Percentiles rank a stretch among this genome's conserved stretches.
Evolutionary conservation across 2,329 filamentous ascomycete species (phyloP).

Genomic region (Sphaerulina vaccinii): DNA sequence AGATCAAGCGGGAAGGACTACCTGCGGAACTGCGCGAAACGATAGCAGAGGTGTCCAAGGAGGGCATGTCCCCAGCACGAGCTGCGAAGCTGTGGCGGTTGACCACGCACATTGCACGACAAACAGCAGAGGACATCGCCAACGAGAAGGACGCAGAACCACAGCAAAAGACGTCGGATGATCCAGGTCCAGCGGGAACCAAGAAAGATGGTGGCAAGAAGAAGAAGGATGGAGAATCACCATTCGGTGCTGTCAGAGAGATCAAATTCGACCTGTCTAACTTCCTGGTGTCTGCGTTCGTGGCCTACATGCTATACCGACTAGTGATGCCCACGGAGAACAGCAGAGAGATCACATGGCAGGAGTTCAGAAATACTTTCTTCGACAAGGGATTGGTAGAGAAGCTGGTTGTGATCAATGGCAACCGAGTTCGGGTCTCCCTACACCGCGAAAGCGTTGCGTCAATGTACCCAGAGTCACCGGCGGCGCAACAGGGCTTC

Average conservation of each 20-base stretch:
- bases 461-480: constrained; percentile 72
- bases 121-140: constrained; percentile 46
- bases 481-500: constrained; percentile 66
- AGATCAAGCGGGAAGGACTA: constrained; percentile 67
- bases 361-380: constrained; percentile 91
- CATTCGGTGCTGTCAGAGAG: constrained; percentile 43
- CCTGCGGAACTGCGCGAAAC: constrained; percentile 66
- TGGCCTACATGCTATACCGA: constrained; percentile 63
- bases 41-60: constrained; percentile 55
- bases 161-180: constrained; percentile 47
- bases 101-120: constrained; percentile 56
- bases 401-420: constrained; percentile 79
- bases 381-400: constrained; percentile 94
- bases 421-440: constrained; percentile 74
- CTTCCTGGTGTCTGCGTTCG: constrained; percentile 57
- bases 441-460: constrained; percentile 73
- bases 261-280: constrained; percentile 57
- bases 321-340: constrained; percentile 66
- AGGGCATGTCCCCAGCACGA: constrained; percentile 58
- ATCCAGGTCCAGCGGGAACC: constrained; percentile 43
- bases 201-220: constrained; percentile 43
- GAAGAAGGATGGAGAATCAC: constrained; percentile 36
- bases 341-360: constrained; percentile 87
- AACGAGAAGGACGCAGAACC: constrained; percentile 34
- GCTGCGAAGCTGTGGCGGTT: constrained; percentile 62